These are phyloP conservation scores for Coemansia sp. DNA, from an alignment of 192 early-diverging fungal genomes.

Conservation along the genomic window DNA sequence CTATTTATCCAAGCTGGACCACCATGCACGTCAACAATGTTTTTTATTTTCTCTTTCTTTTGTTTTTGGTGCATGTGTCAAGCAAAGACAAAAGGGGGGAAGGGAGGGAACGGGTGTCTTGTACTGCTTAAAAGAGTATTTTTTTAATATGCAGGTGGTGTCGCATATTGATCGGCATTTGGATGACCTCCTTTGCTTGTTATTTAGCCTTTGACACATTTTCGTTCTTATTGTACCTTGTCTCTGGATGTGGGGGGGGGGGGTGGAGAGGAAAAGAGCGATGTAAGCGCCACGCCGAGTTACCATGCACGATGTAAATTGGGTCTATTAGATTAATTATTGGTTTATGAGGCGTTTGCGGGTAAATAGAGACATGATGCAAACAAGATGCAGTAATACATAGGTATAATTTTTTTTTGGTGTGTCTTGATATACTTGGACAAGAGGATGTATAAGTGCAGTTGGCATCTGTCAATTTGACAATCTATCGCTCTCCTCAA, in stretches of 20 bases:
- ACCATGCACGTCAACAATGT: too few species aligned
- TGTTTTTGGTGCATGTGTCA: too few species aligned
- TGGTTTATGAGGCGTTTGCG: too few species aligned
- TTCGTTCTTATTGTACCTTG: not conserved
- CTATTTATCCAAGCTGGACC: not conserved
- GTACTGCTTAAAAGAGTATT: too few species aligned
- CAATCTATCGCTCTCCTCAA: too few species aligned
- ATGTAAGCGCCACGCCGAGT: not conserved
- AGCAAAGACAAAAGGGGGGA: too few species aligned
- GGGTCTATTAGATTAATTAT: not conserved
- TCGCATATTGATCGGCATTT: not conserved
- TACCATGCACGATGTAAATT: constrained; percentile 6
- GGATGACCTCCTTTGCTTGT: not conserved
- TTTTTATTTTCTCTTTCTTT: too few species aligned
- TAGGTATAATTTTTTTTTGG: not conserved
- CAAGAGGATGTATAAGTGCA: not conserved
- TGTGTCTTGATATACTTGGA: not conserved
- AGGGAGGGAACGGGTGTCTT: too few species aligned
- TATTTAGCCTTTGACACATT: not conserved
- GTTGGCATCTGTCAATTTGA: not conserved
- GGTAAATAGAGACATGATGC: not conserved
- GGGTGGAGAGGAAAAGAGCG: too few species aligned
- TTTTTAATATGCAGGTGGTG: not conserved
- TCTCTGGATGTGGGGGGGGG: not conserved
- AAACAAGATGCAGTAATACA: not conserved